A percentile compares a stretch with the other conserved stretches of the same genome.
phyloP scores from a whole-genome alignment of 495 filamentous ascomycete species.

The Lentithecium fluviatile region DNA sequence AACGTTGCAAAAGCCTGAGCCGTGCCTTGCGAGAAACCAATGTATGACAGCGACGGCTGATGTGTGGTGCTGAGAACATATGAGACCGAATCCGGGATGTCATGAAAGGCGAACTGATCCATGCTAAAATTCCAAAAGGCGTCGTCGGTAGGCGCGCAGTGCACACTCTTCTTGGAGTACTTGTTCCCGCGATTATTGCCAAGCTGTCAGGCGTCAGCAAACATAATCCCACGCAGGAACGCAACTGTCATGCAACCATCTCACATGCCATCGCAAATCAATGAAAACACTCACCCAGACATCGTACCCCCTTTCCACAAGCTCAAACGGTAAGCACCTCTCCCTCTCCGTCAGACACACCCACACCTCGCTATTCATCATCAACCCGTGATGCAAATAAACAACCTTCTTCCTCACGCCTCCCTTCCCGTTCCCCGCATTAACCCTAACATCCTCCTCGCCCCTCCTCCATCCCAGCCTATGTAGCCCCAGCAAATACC shows the following conservation, averaged over 20 bases:
- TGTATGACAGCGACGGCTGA: slow-evolving; percentile 85
- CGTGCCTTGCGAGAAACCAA: slow-evolving; percentile 96
- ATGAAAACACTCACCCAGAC: slow-evolving; percentile 69
- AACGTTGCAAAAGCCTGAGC: slow-evolving; percentile 94
- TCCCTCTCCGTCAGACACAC: slow-evolving; percentile 86
- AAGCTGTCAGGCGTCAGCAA: slow-evolving; percentile 50
- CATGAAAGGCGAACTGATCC: slow-evolving; percentile 95
- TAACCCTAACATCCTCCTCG: slow-evolving; percentile 72
- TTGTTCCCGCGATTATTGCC: slow-evolving; percentile 98
- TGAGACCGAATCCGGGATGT: slow-evolving; percentile 90
- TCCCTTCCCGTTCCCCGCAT: slow-evolving; percentile 57
- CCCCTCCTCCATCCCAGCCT: slow-evolving; percentile 77
- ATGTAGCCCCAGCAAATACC: slow-evolving; percentile 89
- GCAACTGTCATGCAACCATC: not conserved
- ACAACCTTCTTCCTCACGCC: slow-evolving; percentile 80
- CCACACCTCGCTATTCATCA: slow-evolving; percentile 99
- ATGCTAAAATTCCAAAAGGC: slow-evolving; percentile 97
- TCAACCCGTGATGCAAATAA: slow-evolving; percentile 91
- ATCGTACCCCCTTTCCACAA: slow-evolving; percentile 92
- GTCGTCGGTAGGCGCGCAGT: slow-evolving; percentile 66
- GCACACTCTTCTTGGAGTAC: slow-evolving; percentile 90
- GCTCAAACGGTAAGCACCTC: slow-evolving; percentile 78
- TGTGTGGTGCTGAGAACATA: slow-evolving; percentile 85
- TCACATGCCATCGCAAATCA: not conserved
- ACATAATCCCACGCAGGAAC: slow-evolving; percentile 5